Base-by-base conservation (phyloP, 2,329 filamentous ascomycete genomes). In the Colletotrichum siamense region DNA sequence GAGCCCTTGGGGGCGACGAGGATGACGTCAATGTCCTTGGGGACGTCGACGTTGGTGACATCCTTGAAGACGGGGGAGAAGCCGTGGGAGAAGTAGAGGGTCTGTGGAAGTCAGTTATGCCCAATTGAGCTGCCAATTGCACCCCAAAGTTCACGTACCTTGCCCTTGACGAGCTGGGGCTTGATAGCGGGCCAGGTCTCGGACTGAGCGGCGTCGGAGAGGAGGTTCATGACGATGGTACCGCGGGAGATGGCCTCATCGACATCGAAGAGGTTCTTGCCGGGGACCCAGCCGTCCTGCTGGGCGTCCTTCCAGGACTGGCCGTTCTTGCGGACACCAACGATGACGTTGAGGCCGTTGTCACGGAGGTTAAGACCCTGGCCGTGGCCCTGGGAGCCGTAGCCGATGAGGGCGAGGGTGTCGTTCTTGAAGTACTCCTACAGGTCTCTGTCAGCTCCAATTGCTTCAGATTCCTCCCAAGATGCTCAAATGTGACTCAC, bases 51-150 rank as follows among this genome's bases (percentile, higher is more conserved):
- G 89, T 98, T 98, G 92, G 97, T 99, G 86, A 97, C 94, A 87
- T 98, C 94, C 92, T 98, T 98, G 95, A 99, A 99, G 89, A 99
- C 96, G 86, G 97, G 97, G 79, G 97, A 99, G 95, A 99, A 99
- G 85, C 97, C 97, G 93, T 99, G 97, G 82, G 97, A 99, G 93
- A 99, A 99, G 94, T 99, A 99, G 82, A 99, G 95, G 78, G 97
- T 99, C 96, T 97, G 52, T 75, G 59, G 62, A 28, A 68, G 78
- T 84, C 78, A 84, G 81, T 64, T 52, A 34, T 66, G 18, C 36
- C 15, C 62, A 67, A 57, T 52, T 69, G 63, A 59, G 30, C 66
- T 30, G 30, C 55, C 66, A 77, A 66, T 71, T 62, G 61, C 32
- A 36, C 15, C 15, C n/a, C 34, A 13, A 16, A 28, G n/a, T 79